These are phyloP conservation scores for Cytospora paraplurivora DNA, from an alignment of 2,329 filamentous ascomycete genomes.

Conservation along the genomic window DNA sequence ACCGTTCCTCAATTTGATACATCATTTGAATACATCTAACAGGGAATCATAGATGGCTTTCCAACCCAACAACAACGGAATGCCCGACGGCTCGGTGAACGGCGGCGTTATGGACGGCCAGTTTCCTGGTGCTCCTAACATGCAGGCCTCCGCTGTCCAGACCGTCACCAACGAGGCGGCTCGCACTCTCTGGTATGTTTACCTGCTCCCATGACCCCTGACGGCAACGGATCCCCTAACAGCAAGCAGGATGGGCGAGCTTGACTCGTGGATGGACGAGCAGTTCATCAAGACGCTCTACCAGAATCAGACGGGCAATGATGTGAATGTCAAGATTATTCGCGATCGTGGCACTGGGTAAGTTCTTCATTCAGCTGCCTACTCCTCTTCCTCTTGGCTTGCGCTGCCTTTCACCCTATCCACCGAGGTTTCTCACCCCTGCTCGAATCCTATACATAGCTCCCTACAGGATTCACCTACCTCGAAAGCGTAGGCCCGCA, in stretches of 20 bases:
- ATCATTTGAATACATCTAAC: background rate
- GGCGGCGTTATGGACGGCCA: conserved; percentile 25
- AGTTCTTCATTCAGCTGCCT: conserved; percentile 32
- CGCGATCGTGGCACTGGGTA: conserved; percentile 98
- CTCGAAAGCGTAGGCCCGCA: too few species aligned
- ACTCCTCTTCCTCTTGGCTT: background rate
- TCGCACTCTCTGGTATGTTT: conserved; percentile 27
- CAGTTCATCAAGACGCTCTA: conserved; percentile 96
- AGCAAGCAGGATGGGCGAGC: conserved; percentile 86
- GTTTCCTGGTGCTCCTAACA: conserved; percentile 21
- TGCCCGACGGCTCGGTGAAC: conserved; percentile 14
- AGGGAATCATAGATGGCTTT: conserved; percentile 16
- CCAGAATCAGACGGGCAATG: conserved; percentile 84
- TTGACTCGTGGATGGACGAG: conserved; percentile 99
- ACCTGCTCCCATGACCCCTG: too few species aligned
- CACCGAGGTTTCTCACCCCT: background rate
- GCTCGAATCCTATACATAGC: too few species aligned
- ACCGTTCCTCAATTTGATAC: background rate
- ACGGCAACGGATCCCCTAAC: background rate
- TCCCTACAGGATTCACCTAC: too few species aligned
- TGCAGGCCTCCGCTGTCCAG: conserved; percentile 21
- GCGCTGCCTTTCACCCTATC: background rate
- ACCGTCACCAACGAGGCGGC: conserved; percentile 24
- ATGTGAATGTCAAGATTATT: conserved; percentile 99
- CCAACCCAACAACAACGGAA: conserved; percentile 18